Conservation (phyloP, 352 stramenopile species). For the Phytophthora quininea region DNA sequence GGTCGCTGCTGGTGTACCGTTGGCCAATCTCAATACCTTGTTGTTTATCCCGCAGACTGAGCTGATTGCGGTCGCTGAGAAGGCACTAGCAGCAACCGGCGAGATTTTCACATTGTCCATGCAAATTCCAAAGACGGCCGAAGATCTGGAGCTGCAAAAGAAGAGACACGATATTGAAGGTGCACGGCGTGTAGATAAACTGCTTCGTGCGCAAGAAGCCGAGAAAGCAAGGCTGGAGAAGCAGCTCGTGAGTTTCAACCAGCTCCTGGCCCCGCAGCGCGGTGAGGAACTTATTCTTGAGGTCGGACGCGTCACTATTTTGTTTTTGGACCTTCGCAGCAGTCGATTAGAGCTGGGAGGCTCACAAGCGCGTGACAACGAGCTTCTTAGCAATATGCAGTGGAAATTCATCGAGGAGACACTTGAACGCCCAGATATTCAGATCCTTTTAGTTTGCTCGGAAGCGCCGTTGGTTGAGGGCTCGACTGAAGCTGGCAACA, state of each 20-base stretch:
- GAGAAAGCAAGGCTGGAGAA: constrained; percentile 61
- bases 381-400: constrained; percentile 59
- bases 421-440: constrained; percentile 37
- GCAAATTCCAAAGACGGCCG: constrained; percentile 47
- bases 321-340: constrained; percentile 73
- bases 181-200: constrained; percentile 60
- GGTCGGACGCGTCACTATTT: constrained; percentile 49
- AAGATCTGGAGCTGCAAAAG: constrained; percentile 65
- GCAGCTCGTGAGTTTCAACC: constrained; percentile 64
- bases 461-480: constrained; percentile 60
- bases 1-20: not conserved
- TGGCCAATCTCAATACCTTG: not conserved
- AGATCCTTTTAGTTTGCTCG: constrained; percentile 53
- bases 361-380: constrained; percentile 62
- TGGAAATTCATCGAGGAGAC: constrained; percentile 65
- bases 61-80: constrained; percentile 45
- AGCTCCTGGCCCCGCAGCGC: constrained; percentile 58
- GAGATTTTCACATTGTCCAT: constrained; percentile 46
- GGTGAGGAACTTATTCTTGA: constrained; percentile 65
- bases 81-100: constrained; percentile 52
- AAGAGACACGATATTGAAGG: constrained; percentile 69
- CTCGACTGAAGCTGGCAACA: too few relatives aligned
- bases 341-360: constrained; percentile 59
- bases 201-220: constrained; percentile 52
- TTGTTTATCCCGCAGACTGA: constrained; percentile 31